Base-by-base conservation (phyloP, 2,329 filamentous ascomycete species). In the Calonectria leucothoes region DNA sequence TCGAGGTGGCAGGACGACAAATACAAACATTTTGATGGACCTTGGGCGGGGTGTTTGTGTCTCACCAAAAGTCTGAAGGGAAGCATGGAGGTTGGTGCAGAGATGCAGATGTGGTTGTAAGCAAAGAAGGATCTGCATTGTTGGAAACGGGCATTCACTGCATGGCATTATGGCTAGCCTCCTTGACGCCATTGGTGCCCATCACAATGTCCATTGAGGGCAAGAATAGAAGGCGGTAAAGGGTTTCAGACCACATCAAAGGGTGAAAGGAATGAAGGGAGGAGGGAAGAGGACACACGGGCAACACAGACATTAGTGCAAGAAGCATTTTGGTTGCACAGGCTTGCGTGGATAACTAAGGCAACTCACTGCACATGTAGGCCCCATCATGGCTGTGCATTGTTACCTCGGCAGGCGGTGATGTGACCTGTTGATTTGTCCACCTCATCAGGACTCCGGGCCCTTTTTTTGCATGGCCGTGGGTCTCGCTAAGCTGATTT, bases 401-500 rank as follows among this genome's bases (percentile, higher is more conserved):
- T 23, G n/a, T 59, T 27, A 27, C 23, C 31, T 61, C 14, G 35
- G 35, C 33, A 39, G 12, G 23, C 23, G 55, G 20, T 35, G 55
- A 61, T 27, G 55, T 14, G 25, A 17, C n/a, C 4, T 37, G 23
- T 27, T 29, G 25, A 33, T 10, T 39, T 61, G 55, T 59, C 55
- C 55, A 61, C 33, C 35, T 61, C 55, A 61, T 61, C 55, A 61
- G n/a, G n/a, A 20, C 11, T 35, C 42, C 25, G 45, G 45, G 17
- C 63, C 31, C 48, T 42, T 61, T 27, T 45, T 25, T 67, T 42
- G 48, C 67, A 64, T 64, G 23, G 52, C 27, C 67, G 59, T 70
- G 67, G 67, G 67, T 64, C 59, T 42, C 27, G 59, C 67, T 55
- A 49, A 35, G 67, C 45, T 48, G 42, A 49, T 48, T 31, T n/a